phyloP scores from a whole-genome alignment of 345 rosid genomes.

The Eucalyptus victrix region DNA sequence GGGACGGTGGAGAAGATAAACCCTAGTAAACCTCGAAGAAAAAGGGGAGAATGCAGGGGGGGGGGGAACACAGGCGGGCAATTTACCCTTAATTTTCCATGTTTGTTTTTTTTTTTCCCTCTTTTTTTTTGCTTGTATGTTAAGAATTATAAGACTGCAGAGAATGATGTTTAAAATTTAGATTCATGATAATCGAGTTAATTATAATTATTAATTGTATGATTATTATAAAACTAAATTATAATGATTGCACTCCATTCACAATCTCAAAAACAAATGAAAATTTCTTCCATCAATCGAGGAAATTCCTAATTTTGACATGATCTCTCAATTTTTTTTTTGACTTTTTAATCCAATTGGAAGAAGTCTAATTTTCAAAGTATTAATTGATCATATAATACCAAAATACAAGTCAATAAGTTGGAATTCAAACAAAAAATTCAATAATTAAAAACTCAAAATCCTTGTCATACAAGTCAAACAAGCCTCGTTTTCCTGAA shows the following conservation, averaged over 20 bases:
- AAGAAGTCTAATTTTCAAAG: neutral
- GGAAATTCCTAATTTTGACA: too few relatives aligned
- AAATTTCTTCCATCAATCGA: neutral
- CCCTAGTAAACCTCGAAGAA: neutral
- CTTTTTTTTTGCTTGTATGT: neutral
- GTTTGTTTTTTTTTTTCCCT: accelerated
- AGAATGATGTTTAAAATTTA: neutral
- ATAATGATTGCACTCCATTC: accelerated
- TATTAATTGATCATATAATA: neutral
- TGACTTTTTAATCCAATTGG: neutral
- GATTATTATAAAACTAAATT: accelerated
- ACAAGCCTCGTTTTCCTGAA: accelerated
- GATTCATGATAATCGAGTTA: neutral
- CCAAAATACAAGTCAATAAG: neutral
- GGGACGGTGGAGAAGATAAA: neutral
- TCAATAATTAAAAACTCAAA: neutral
- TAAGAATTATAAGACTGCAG: neutral
- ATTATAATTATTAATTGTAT: neutral
- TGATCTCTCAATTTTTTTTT: accelerated
- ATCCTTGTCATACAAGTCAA: accelerated
- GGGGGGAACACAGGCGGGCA: neutral
- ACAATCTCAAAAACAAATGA: accelerated
- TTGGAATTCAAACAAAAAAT: too few relatives aligned
- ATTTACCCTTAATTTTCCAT: neutral
- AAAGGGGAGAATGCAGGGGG: neutral